phyloP scores from a whole-genome alignment of 176 grass and related monocot genomes.

The Triticum monococcum region DNA sequence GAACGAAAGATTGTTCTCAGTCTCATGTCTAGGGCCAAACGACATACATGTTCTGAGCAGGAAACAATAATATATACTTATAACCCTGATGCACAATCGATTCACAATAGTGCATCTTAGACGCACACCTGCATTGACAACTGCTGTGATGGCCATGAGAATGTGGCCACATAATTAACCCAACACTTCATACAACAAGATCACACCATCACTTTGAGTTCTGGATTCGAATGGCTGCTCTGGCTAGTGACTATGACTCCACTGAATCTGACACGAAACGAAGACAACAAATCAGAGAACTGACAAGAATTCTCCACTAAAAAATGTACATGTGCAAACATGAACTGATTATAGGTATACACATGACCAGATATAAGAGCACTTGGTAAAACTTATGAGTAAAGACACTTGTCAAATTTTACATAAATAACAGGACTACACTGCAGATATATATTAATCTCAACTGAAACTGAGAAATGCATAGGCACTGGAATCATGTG shows the following conservation, averaged over 20 bases:
- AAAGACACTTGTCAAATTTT: background rate
- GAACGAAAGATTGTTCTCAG: no score
- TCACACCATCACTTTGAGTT: background rate
- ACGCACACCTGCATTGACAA: background rate
- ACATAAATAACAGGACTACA: background rate
- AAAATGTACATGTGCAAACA: background rate
- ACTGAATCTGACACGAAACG: background rate
- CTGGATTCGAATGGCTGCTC: background rate
- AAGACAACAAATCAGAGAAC: background rate
- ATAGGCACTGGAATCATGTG: background rate
- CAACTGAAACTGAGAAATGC: constrained; percentile 2
- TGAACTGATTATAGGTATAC: no score
- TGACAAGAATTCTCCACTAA: background rate
- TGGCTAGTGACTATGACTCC: background rate
- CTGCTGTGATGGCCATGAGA: background rate
- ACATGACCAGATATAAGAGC: background rate
- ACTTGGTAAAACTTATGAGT: background rate
- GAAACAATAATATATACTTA: no score
- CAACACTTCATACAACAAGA: background rate
- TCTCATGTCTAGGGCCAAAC: no score
- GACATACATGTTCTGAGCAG: no score
- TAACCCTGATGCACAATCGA: no score
- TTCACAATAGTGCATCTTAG: no score
- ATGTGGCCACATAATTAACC: background rate
- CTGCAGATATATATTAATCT: background rate